phyloP scores from a whole-genome alignment of 345 rosid species.

The Alliaria petiolata region DNA sequence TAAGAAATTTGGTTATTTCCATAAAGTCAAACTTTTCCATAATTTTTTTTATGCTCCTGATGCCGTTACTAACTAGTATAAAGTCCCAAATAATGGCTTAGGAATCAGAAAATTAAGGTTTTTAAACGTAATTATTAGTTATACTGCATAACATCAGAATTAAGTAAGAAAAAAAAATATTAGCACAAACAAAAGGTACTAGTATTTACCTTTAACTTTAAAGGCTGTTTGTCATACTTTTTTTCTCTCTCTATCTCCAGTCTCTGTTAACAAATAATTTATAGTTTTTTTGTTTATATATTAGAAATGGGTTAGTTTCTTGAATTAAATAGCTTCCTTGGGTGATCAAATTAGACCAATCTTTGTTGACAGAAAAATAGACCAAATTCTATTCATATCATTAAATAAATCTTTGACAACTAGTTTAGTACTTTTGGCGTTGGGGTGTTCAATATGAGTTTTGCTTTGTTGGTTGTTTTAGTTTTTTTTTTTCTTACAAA shows the following conservation, averaged over 20 bases:
- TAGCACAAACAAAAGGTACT: slow-evolving; percentile 14
- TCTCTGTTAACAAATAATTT: slow-evolving; percentile 2
- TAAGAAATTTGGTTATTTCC: background rate
- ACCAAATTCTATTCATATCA: background rate
- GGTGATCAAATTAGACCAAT: slow-evolving; percentile 8
- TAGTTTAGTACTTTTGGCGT: background rate
- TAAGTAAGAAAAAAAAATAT: background rate
- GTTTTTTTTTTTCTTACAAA: background rate
- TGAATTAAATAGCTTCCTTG: background rate
- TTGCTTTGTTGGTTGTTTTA: background rate
- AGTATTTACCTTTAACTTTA: slow-evolving; percentile 33
- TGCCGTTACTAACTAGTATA: background rate
- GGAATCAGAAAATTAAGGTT: too few species aligned
- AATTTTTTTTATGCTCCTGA: background rate
- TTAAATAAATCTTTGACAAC: background rate
- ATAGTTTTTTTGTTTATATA: slow-evolving; percentile 26
- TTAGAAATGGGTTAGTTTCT: background rate
- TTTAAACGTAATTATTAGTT: background rate
- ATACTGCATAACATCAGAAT: background rate
- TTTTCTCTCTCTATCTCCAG: background rate
- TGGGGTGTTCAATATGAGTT: background rate
- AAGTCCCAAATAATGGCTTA: background rate
- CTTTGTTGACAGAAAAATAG: background rate
- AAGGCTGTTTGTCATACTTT: slow-evolving; percentile 22
- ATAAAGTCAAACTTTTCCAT: background rate